Base-by-base conservation (phyloP, 2,329 filamentous ascomycete species). In the Pseudocercospora fuligena region DNA sequence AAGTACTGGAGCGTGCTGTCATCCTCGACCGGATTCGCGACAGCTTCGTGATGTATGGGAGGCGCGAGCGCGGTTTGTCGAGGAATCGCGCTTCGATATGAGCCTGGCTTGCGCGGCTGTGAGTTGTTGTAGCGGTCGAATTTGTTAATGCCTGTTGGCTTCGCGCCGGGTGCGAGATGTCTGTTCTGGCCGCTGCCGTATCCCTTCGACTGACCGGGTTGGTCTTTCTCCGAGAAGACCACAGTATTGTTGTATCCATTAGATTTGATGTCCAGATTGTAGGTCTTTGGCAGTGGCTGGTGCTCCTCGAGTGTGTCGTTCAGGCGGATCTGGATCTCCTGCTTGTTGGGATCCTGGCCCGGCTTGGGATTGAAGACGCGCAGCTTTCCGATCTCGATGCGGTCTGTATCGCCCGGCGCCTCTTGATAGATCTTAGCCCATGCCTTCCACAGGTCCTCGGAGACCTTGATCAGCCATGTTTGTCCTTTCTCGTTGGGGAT, bases 201-300 rank as follows among this genome's bases (percentile, higher is more conserved):
- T 58, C 59, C 59, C 33, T 65, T 63, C 58, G 63, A 64, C 65
- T 74, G 73, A 43, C 92, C 92, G 0, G 93, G 92, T 23, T 97
- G 86, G 75, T 98, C 93, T 78, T 97, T 93, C 80, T 99, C 95
- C 47, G 91, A 93, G 77, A 99, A 99, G 64, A 98, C 84, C 77
- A 91, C 97, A 21, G 93, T 95, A 79, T 97, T 97, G 74, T 88
- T 88, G 36, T 94, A 88, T n/a, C 87, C 81, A 49, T 83, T 78
- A 47, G 88, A 86, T 25, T 87, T 89, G 56, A 93, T 85, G 56
- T 93, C 89, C 65, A 98, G 82, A 71, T 92, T 87, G 80, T 97
- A 99, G 75, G 97, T 93, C 75, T 92, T 92, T 11, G 94, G 93
- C n/a, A 97, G 84, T 5, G 85, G 82, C 72, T 90, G 86, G 77